Percentiles rank a stretch among this genome's conserved stretches.
These are phyloP conservation scores for Cyclostephanos tholiformis DNA, from an alignment of 108 stramenopile species.

Conservation along the genomic window DNA sequence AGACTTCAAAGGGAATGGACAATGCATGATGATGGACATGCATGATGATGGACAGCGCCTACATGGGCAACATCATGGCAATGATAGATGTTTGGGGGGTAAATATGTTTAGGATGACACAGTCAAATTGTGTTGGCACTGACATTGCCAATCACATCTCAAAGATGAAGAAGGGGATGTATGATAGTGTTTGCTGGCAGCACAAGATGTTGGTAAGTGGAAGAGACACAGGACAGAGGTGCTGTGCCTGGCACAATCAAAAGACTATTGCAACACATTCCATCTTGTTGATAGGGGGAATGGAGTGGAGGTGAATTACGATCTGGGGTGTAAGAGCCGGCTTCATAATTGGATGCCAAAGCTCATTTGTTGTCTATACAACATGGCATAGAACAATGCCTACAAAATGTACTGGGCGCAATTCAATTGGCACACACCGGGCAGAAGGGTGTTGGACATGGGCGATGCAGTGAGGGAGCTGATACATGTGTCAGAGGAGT, in stretches of 20 bases:
- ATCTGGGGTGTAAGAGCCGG: background rate
- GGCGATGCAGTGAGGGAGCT: background rate
- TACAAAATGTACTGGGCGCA: background rate
- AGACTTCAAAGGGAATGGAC: constrained; percentile 7
- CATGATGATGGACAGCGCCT: constrained; percentile 13
- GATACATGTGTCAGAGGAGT: no score
- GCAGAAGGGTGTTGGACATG: background rate
- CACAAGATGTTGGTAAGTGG: background rate
- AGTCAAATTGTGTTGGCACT: constrained; percentile 2
- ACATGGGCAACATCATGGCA: constrained; percentile 17
- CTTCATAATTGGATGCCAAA: constrained; percentile 4
- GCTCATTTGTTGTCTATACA: background rate
- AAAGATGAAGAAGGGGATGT: no score
- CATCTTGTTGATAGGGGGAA: constrained; percentile 8
- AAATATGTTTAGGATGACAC: constrained; percentile 15
- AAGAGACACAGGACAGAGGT: background rate
- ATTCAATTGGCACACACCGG: background rate
- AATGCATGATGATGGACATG: constrained; percentile 5
- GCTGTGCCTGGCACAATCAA: background rate
- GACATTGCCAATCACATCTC: background rate
- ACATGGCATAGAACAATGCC: constrained; percentile 9
- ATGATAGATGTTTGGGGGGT: constrained; percentile 11
- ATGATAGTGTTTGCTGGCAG: background rate
- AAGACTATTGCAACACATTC: constrained; percentile 1
- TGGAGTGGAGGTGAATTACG: constrained; percentile 1